Evolutionary conservation across 176 grass and related monocot species (phyloP).

Genomic region (Dactylis glomerata): DNA sequence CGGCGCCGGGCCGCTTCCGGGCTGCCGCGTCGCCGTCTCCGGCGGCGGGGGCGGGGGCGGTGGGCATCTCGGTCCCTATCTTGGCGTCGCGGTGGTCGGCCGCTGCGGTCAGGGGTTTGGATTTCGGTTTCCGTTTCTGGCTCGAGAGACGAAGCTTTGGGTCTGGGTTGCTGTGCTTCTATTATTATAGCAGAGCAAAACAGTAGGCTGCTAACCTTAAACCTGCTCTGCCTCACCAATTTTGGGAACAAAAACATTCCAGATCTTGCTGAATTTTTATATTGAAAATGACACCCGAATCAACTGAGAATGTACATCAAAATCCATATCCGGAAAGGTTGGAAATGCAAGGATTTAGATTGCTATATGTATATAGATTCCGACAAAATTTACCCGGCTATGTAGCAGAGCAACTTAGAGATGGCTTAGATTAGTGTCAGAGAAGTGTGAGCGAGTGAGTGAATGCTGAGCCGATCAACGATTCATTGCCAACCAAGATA

Average conservation of each 20-base stretch:
- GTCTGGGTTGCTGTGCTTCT: background rate
- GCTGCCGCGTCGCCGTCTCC: constrained; percentile 28
- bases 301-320: background rate
- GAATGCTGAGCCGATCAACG: background rate
- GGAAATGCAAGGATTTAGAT: background rate
- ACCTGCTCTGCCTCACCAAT: background rate
- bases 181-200: background rate
- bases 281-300: background rate
- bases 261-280: background rate
- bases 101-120: constrained; percentile 8
- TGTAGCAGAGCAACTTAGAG: background rate
- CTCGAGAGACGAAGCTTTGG: background rate
- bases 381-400: background rate
- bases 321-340: background rate
- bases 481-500: background rate
- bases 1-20: constrained; percentile 38
- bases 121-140: constrained; percentile 17
- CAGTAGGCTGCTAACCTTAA: background rate
- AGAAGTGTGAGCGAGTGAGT: background rate
- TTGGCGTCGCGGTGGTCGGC: constrained; percentile 21
- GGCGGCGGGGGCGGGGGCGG: constrained; percentile 3
- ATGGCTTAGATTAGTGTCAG: background rate
- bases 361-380: background rate
- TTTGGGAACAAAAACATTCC: background rate
- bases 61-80: constrained; percentile 47